These are phyloP conservation scores for Pythium rhizo-oryzae DNA, from an alignment of 352 stramenopile genomes.

Conservation along the genomic window DNA sequence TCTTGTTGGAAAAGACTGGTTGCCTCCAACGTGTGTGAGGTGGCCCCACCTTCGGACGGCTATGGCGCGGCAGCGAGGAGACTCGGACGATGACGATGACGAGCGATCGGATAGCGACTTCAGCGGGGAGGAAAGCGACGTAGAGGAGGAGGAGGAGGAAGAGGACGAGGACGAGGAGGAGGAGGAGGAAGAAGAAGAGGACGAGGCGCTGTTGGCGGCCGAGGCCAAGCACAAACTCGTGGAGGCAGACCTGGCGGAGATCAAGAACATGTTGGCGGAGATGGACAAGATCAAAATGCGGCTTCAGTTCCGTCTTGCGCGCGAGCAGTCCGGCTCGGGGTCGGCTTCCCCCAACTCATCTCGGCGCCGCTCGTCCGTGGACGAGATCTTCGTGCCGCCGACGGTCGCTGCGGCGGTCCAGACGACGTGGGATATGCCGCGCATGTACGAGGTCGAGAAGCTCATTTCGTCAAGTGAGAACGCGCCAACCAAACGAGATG, in stretches of 20 bases:
- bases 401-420: slow-evolving; percentile 15
- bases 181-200: slow-evolving; percentile 25
- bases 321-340: slow-evolving; percentile 1
- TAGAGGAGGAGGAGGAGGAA: slow-evolving; percentile 15
- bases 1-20: neutral
- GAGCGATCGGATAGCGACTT: slow-evolving; percentile 20
- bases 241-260: slow-evolving; percentile 41
- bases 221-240: slow-evolving; percentile 41
- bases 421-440: slow-evolving; percentile 29
- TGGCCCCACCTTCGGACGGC: neutral
- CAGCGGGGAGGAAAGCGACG: slow-evolving; percentile 26
- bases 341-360: neutral
- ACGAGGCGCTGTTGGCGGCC: slow-evolving; percentile 16
- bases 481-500: neutral
- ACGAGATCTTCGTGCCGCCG: slow-evolving; percentile 21
- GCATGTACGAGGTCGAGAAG: slow-evolving; percentile 27
- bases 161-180: slow-evolving; percentile 8
- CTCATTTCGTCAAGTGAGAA: slow-evolving; percentile 15
- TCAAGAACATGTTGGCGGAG: slow-evolving; percentile 53
- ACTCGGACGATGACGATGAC: slow-evolving; percentile 32
- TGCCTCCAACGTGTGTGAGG: too few relatives aligned
- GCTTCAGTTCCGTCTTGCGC: slow-evolving; percentile 48
- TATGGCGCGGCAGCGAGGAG: slow-evolving; percentile 14
- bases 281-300: slow-evolving; percentile 67
- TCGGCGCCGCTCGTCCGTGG: slow-evolving; percentile 11